Evolutionary conservation across 805 yeast genomes (phyloP), one percentile per base, ranked within the genome.

Genomic region (Wickerhamomyces alni): DNA sequence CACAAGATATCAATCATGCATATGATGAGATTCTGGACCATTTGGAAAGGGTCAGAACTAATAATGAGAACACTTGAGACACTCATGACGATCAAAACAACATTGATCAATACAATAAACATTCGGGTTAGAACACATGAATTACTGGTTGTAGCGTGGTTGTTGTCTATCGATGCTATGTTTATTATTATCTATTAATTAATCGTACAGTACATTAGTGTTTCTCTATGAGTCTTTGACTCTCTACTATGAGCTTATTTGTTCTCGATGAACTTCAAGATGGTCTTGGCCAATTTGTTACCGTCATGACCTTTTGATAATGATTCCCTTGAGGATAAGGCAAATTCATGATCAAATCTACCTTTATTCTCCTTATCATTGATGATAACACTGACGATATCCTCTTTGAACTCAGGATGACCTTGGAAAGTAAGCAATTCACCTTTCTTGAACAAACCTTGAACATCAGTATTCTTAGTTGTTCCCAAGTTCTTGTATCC

Each of bases 361-460:
- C 40, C 37, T 16, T 33, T 34, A 3, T 16, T 26, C 16, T 35
- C 19, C 10, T 40, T 13, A 21, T 21, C 26, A 6, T 30, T n/a
- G n/a, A 21, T 17, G 13, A 30, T 24, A 1, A 9, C 54, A 3
- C 59, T 67, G 0, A 47, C 9, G 9, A 44, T 22, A 5, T 31
- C 42, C 3, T 64, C 62, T 19, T 63, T 54, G 52, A 85, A 88
- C 57, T 88, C 96, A 0, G 96, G 96, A 53, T 88, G 97, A 1
- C 96, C 96, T 59, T 88, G 97, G 48, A 87, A 74, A 0, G 93
- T 75, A 17, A 88, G 59, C 8, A 83, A 39, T 33, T 70, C 66
- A 17, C 66, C 54, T 1, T 70, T 67, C 30, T 74, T 72, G 40
- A 72, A 73, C 22, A 85, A 62, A 0, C 95, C 94, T 61, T 88